Evolutionary conservation across 225 moss, liverwort and hornwort species (phyloP), one percentile per base, ranked within the genome.

Genomic region (Climacium dendroides): DNA sequence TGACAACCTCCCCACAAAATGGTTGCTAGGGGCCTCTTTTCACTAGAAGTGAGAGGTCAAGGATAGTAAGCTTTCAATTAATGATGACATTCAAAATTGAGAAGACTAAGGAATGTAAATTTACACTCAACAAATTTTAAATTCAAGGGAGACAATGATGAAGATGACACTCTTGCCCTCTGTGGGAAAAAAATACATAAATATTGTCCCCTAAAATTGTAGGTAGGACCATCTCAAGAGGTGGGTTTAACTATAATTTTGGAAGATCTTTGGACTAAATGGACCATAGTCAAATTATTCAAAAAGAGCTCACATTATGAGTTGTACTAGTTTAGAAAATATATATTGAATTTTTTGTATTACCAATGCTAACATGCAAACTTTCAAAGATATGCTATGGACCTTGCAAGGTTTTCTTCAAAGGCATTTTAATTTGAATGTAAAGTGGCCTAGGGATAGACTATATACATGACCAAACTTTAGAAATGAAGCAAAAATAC

Each of bases 181-280:
- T 0, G 0, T 5, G 11, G 19, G 2, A 12, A 66, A 66, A 11
- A n/a, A n/a, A 1, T 6, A 20, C 11, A 66, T 1, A 35, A 65
- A 2, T 35, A 5, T 19, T 35, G 10, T 10, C 6, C 3, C 5
- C 19, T 10, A 64, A 5, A 34, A 34, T 65, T 65, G 10, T 35
- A 65, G 65, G 35, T 0, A 65, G 4, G 5, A 1, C 19, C 8
- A n/a, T 66, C 11, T 66, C 11, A 62, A 62, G 16, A 62, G 2
- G 62, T 62, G 16, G 62, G 4, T 16, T 35, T 65, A 10, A n/a
- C 10, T n/a, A 66, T 12, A 66, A n/a, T n/a, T 66, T 1, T 20
- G 3, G 6, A 3, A 8, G 35, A n/a, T n/a, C n/a, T 3, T 66
- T 35, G 6, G 10, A 5, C 35, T 19, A 65, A 65, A n/a, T n/a